Percentiles rank a stretch among this genome's conserved stretches.
Conservation (phyloP, 2,329 filamentous ascomycete genomes). For the Colletotrichum tabaci region DNA sequence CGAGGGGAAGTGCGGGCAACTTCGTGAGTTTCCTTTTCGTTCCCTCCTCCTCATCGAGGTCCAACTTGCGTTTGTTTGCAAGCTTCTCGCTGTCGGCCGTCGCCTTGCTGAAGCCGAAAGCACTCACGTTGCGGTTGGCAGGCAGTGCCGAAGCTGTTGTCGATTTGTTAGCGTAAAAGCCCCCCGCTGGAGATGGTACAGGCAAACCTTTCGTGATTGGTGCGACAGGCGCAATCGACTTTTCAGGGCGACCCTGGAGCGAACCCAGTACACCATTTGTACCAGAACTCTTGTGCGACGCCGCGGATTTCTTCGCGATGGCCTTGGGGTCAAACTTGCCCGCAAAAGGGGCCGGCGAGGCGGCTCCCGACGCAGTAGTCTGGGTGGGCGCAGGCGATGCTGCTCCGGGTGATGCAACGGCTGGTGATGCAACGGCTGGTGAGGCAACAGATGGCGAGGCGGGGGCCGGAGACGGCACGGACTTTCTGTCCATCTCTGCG, state of each 20-base stretch:
- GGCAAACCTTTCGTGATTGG: slow-evolving; percentile 55
- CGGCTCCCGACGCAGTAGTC: slow-evolving; percentile 56
- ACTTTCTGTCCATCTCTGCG: slow-evolving; percentile 82
- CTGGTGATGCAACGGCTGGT: slow-evolving; percentile 61
- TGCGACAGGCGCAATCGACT: slow-evolving; percentile 51
- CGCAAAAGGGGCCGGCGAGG: slow-evolving; percentile 74
- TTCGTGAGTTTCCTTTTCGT: slow-evolving; percentile 91
- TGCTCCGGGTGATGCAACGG: slow-evolving; percentile 31
- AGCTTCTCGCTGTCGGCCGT: slow-evolving; percentile 76
- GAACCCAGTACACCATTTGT: slow-evolving; percentile 65
- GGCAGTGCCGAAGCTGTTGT: slow-evolving; percentile 68
- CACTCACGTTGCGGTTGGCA: slow-evolving; percentile 82
- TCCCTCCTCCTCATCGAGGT: slow-evolving; percentile 90
- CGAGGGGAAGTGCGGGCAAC: slow-evolving; percentile 82
- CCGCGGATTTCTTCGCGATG: slow-evolving; percentile 83
- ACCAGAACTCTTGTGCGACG: slow-evolving; percentile 69
- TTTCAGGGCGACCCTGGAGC: slow-evolving; percentile 58
- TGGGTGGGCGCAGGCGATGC: slow-evolving; percentile 50
- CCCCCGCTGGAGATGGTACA: background rate
- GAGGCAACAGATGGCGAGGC: slow-evolving; percentile 66
- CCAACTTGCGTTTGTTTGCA: slow-evolving; percentile 80
- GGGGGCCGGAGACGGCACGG: slow-evolving; percentile 58
- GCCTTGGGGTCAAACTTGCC: slow-evolving; percentile 91
- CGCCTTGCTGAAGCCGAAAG: slow-evolving; percentile 85
- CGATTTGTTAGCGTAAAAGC: slow-evolving; percentile 45